phyloP scores from a whole-genome alignment of 768 basidiomycete genomes.

The Galerina sulciceps region DNA sequence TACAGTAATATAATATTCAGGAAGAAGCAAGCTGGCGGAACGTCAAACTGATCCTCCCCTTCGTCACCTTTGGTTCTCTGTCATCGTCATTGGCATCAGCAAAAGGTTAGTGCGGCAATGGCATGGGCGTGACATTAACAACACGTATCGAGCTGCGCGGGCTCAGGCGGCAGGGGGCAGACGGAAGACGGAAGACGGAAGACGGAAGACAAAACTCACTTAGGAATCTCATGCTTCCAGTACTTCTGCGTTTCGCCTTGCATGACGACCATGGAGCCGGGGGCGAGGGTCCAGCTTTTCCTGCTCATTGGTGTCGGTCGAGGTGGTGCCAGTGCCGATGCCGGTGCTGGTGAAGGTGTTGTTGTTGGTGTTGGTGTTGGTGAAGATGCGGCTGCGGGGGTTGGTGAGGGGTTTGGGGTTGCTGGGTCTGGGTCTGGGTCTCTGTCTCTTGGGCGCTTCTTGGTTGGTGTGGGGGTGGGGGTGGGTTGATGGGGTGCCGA shows the following conservation, averaged over 20 bases:
- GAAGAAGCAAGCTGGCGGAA: conserved; percentile 29
- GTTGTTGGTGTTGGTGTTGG: too few species aligned
- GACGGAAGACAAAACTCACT: too few species aligned
- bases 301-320: too few species aligned
- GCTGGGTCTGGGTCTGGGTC: too few species aligned
- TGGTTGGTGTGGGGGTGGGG: not conserved
- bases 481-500: too few species aligned
- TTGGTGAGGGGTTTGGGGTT: too few species aligned
- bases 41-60: conserved; percentile 34
- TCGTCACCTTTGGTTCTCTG: conserved; percentile 32
- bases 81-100: too few species aligned
- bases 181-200: too few species aligned
- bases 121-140: not conserved
- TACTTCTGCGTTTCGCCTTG: conserved; percentile 34
- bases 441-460: not conserved
- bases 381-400: too few species aligned
- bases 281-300: conserved; percentile 27
- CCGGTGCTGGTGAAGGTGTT: too few species aligned
- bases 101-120: too few species aligned
- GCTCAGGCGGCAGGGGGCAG: not conserved
- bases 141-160: not conserved
- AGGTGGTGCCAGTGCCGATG: too few species aligned
- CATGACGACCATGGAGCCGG: conserved; percentile 35
- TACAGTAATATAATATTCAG: not conserved
- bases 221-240: conserved; percentile 38